Evolutionary conservation across 768 basidiomycete species (phyloP), one percentile per base, ranked within the genome.

Genomic region (Rhodotorula toruloides): DNA sequence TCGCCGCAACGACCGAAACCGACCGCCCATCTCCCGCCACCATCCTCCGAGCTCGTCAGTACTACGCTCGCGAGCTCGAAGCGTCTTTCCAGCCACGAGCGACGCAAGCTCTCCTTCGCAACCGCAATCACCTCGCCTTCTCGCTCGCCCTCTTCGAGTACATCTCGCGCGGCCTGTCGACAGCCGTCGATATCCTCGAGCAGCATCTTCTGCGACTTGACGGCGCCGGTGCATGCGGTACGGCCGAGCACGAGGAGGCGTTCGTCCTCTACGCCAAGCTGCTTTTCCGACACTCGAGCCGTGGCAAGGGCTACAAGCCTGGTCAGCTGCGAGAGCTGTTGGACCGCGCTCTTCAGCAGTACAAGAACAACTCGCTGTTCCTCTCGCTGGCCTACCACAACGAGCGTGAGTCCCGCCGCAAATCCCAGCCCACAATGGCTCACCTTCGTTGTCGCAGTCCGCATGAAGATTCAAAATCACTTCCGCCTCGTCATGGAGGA

Each of bases 331-430:
- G 79, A 1, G 63, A 67, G 9, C 58, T 76, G 5, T 72, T 79
- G 29, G 79, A 79, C 57, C 60, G 68, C 7, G 77, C 77, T 7
- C 71, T 79, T 34, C 49, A 52, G 3, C 52, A 58, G 16, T 81
- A 76, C 63, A 78, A 78, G 27, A 75, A 76, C 72, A 80, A 80
- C 67, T 78, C 77, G 13, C 56, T 74, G 13, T 78, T 81, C 70
- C 74, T 77, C 11, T 65, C 69, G 12, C 65, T 79, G n/a, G 77
- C 76, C 63, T 74, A 78, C 13, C 68, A 62, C 47, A 77, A 76
- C 46, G 78, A 79, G 47, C 50, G 72, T 66, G 36, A 13, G 68
- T 55, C 17, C 14, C 14, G 11, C n/a, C 27, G 21, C 16, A 2
- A 21, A 8, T n/a, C 9, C n/a, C n/a, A n/a, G n/a, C n/a, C n/a